These are phyloP conservation scores for Solanum gandarillasii DNA, from an alignment of 257 asterid genomes.

Conservation along the genomic window DNA sequence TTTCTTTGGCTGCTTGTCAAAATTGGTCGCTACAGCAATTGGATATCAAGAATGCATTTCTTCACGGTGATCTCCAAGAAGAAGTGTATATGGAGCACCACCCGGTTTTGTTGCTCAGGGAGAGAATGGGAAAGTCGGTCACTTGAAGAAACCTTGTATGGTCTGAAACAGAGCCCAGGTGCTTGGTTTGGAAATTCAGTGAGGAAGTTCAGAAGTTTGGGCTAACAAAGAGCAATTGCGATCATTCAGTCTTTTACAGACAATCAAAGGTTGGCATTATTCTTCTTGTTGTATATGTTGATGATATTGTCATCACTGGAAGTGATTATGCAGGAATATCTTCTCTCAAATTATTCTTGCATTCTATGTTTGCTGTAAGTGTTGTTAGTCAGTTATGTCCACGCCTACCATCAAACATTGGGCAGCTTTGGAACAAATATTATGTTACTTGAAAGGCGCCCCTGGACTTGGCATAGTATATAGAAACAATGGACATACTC, in stretches of 20 bases:
- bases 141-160: background rate
- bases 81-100: background rate
- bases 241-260: too few species aligned
- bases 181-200: background rate
- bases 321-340: background rate
- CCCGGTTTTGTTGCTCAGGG: background rate
- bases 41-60: background rate
- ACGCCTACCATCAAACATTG: background rate
- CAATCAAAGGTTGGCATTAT: background rate
- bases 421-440: background rate
- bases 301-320: background rate
- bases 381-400: background rate
- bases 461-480: background rate
- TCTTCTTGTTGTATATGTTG: too few species aligned
- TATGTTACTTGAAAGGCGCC: background rate
- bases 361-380: background rate
- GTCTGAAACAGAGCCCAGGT: background rate
- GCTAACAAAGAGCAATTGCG: background rate
- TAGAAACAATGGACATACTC: background rate
- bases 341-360: background rate
- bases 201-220: background rate
- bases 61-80: background rate
- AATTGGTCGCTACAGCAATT: background rate
- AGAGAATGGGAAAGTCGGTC: background rate
- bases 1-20: background rate